A percentile compares a stretch with the other conserved stretches of the same genome.
phyloP scores from a whole-genome alignment of 78 protist species.

The Dictyostelium intermedium region DNA sequence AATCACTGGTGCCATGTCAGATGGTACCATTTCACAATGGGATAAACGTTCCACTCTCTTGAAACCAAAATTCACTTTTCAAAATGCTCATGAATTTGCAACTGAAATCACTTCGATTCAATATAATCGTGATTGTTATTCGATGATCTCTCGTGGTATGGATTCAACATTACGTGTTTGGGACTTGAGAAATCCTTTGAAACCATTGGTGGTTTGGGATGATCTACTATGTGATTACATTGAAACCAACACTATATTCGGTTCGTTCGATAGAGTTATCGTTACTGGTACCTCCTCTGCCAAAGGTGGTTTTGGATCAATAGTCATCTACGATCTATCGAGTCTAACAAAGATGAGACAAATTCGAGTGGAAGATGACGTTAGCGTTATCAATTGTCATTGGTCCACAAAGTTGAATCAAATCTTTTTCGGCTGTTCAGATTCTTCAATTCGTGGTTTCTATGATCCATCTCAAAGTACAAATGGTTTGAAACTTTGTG shows the following conservation, averaged over 20 bases:
- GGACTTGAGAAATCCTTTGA: constrained; percentile 66
- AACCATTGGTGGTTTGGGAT: constrained; percentile 32
- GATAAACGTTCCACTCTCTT: constrained; percentile 10
- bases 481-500: constrained; percentile 54
- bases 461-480: constrained; percentile 37
- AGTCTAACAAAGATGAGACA: constrained; percentile 66
- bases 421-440: constrained; percentile 80
- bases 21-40: constrained; percentile 37
- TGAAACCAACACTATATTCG: constrained; percentile 49
- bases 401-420: constrained; percentile 90
- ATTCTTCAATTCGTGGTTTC: constrained; percentile 52
- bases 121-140: constrained; percentile 47
- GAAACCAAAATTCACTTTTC: background rate
- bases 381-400: constrained; percentile 9
- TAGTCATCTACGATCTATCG: constrained; percentile 36
- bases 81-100: constrained; percentile 66
- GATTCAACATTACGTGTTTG: constrained; percentile 85
- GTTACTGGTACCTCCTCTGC: constrained; percentile 79
- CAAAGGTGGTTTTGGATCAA: constrained; percentile 28
- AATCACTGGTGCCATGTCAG: constrained; percentile 61
- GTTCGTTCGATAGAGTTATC: constrained; percentile 74
- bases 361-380: constrained; percentile 25
- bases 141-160: constrained; percentile 35
- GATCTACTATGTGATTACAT: constrained; percentile 14
- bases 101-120: constrained; percentile 30